Percentiles rank a stretch among this genome's conserved stretches.
phyloP scores from a whole-genome alignment of 2,329 filamentous ascomycete genomes.

The Botrytis cinerea region DNA sequence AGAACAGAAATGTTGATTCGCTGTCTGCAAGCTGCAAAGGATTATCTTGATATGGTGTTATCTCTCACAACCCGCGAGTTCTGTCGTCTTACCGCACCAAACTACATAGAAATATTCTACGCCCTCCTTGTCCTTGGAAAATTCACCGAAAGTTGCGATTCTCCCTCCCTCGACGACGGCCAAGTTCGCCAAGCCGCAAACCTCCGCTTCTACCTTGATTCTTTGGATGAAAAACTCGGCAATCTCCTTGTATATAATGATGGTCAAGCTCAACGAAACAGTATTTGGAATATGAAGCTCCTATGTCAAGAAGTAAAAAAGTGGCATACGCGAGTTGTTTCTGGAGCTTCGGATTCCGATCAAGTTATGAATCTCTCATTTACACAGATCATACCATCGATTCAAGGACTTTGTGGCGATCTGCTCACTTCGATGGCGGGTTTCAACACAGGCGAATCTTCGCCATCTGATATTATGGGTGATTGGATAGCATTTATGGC shows the following conservation, averaged over 20 bases:
- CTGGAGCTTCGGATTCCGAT: background rate
- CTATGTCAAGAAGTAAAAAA: background rate
- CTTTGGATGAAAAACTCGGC: slow-evolving; percentile 25
- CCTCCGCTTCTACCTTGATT: slow-evolving; percentile 30
- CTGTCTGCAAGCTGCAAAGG: slow-evolving; percentile 30
- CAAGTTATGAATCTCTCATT: background rate
- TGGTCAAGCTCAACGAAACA: background rate
- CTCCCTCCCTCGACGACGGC: slow-evolving; percentile 23
- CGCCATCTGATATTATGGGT: background rate
- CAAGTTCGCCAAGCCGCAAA: slow-evolving; percentile 26
- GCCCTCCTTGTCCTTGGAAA: slow-evolving; percentile 31
- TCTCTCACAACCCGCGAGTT: slow-evolving; percentile 18
- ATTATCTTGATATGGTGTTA: slow-evolving; percentile 31
- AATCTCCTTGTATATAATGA: background rate
- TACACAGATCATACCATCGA: background rate
- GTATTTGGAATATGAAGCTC: slow-evolving; percentile 6
- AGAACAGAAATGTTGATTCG: slow-evolving; percentile 30
- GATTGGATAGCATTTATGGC: slow-evolving; percentile 1
- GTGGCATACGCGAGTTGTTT: background rate
- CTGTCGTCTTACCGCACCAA: slow-evolving; percentile 23
- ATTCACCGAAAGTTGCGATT: slow-evolving; percentile 25
- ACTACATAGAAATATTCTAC: slow-evolving; percentile 32
- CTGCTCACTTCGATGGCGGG: background rate
- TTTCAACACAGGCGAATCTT: background rate
- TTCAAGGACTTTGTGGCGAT: background rate